Evolutionary conservation across 345 rosid genomes (phyloP), one percentile per base, ranked within the genome.

Genomic region (Hevea brasiliensis): DNA sequence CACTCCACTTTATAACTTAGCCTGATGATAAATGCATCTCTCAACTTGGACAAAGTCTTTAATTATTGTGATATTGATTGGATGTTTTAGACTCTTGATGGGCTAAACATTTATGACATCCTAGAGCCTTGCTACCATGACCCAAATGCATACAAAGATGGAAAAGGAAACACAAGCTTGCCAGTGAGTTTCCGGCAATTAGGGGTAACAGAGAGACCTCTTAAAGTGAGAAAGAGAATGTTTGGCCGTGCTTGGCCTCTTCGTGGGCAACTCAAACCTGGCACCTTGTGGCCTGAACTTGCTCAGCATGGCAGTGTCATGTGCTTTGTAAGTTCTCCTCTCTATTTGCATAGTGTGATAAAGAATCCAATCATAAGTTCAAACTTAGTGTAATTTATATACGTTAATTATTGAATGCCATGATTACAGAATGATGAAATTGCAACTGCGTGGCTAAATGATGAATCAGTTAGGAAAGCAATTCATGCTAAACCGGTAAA

Each of bases 181-280:
- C 88, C 88, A 0, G 7, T 4, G 1, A 85, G 86, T 81, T 85
- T 82, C 75, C 73, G 76, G 72, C 53, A 76, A 58, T 37, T 85
- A 14, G 88, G 88, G 7, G 56, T 1, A 53, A 85, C 84, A 0
- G 76, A 81, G 35, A 74, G 64, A 70, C 78, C 86, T 9, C 74
- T 82, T 27, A 48, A 73, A 2, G 83, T 85, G 3, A 68, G 88
- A 41, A 85, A 72, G 57, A 65, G 86, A 61, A 82, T 82, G 80
- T 82, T 82, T 11, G 88, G 88, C 3, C 86, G 86, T 8, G 86
- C 86, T 41, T 85, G 86, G 86, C 88, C 88, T 0, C 74, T 60
- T 13, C 72, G 79, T 48, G 68, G 81, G 3, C 69, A 64, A 0
- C 74, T 68, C 13, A 62, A 26, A 7, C 75, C 76, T 11, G 83